phyloP scores from a whole-genome alignment of 805 yeast genomes.

The Ogataea neopini region DNA sequence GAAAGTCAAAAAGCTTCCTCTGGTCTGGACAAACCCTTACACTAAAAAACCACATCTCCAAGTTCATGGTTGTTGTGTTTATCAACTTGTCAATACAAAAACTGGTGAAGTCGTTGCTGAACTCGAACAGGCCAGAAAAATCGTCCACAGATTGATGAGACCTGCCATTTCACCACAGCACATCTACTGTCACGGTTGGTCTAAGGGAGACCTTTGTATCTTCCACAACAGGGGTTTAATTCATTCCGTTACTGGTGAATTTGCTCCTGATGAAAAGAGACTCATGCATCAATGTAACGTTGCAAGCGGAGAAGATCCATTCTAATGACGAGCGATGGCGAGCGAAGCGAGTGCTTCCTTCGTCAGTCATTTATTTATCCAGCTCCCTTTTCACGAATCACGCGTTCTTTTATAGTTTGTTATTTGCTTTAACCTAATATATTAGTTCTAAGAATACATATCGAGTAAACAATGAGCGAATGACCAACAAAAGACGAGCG shows the following conservation, averaged over 20 bases:
- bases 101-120: slow-evolving; percentile 63
- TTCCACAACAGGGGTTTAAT: slow-evolving; percentile 89
- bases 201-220: slow-evolving; percentile 79
- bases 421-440: not conserved
- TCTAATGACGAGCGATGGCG: too few relatives aligned
- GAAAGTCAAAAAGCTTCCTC: slow-evolving; percentile 74
- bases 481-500: too few relatives aligned
- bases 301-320: slow-evolving; percentile 79
- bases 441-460: slow-evolving; percentile 1
- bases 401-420: not conserved
- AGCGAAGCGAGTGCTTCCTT: too few relatives aligned
- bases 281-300: slow-evolving; percentile 94
- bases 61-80: slow-evolving; percentile 86
- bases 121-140: slow-evolving; percentile 71
- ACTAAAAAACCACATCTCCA: slow-evolving; percentile 82
- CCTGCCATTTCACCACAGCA: slow-evolving; percentile 77
- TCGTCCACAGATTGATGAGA: slow-evolving; percentile 74
- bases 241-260: slow-evolving; percentile 91
- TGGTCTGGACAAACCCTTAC: slow-evolving; percentile 91
- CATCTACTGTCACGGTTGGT: slow-evolving; percentile 83
- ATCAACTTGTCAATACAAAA: slow-evolving; percentile 53
- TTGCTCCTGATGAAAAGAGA: slow-evolving; percentile 73
- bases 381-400: slow-evolving; percentile 1
- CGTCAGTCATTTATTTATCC: not conserved
- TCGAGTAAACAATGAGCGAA: too few relatives aligned